Conservation (phyloP, 2,329 filamentous ascomycete genomes). For the Alternaria postmessia region DNA sequence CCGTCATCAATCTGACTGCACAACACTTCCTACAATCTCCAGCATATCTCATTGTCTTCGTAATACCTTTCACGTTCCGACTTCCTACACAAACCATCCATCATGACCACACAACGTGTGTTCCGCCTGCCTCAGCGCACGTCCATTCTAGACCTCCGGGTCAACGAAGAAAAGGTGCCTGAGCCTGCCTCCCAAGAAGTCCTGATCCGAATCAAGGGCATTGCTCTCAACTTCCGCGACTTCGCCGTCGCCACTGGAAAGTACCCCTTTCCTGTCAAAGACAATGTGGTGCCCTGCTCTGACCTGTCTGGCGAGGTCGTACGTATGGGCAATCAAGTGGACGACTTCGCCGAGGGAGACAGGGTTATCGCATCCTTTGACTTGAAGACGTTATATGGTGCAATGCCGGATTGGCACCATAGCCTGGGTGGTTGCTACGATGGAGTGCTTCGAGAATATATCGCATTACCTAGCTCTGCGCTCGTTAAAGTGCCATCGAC, state of each 20-base stretch:
- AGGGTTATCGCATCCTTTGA: slow-evolving; percentile 21
- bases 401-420: slow-evolving; percentile 3
- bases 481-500: slow-evolving; percentile 18
- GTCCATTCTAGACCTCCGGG: slow-evolving; percentile 3
- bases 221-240: slow-evolving; percentile 29
- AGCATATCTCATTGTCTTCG: too few relatives aligned
- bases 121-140: slow-evolving; percentile 16
- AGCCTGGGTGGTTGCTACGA: slow-evolving; percentile 4
- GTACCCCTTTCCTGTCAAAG: slow-evolving; percentile 17
- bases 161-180: slow-evolving; percentile 5
- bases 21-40: too few relatives aligned
- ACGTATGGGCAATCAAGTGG: slow-evolving; percentile 13
- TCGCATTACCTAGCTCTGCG: slow-evolving; percentile 9
- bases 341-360: slow-evolving; percentile 21
- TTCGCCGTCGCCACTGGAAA: slow-evolving; percentile 18
- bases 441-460: slow-evolving; percentile 24
- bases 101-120: slow-evolving; percentile 14
- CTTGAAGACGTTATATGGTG: slow-evolving; percentile 10
- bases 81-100: background rate
- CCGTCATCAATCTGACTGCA: too few relatives aligned
- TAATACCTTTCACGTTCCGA: background rate
- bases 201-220: slow-evolving; percentile 20
- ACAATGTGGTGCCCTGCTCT: slow-evolving; percentile 22
- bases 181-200: slow-evolving; percentile 13
- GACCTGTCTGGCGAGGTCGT: slow-evolving; percentile 22